A percentile compares a stretch with the other conserved stretches of the same genome.
Evolutionary conservation across 345 rosid species (phyloP).

Genomic region (Microthlaspi erraticum): DNA sequence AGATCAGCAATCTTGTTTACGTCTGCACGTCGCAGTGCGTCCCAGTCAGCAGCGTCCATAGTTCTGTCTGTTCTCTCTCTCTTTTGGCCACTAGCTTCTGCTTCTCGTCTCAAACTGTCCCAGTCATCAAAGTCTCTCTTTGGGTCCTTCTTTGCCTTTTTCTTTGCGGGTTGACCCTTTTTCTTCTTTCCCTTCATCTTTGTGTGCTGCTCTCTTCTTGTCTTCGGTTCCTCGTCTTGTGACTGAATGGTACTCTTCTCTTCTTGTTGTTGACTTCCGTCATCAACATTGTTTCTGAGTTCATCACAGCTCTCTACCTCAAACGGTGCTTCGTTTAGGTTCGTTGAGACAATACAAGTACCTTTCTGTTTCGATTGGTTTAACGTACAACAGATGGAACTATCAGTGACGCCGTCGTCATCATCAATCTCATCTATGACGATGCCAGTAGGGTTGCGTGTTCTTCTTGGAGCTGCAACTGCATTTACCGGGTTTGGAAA

Average conservation of each 20-base stretch:
- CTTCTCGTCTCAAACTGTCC: slow-evolving; percentile 71
- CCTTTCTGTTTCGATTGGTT: slow-evolving; percentile 41
- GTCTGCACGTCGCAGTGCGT: slow-evolving; percentile 68
- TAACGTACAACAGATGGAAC: slow-evolving; percentile 27
- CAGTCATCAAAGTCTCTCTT: slow-evolving; percentile 63
- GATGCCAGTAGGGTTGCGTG: slow-evolving; percentile 54
- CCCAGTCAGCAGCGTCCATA: slow-evolving; percentile 79
- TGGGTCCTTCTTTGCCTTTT: background rate
- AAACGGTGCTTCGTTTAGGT: slow-evolving; percentile 31
- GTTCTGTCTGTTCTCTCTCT: slow-evolving; percentile 59
- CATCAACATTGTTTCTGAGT: slow-evolving; percentile 43
- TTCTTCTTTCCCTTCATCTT: slow-evolving; percentile 42
- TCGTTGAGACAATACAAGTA: slow-evolving; percentile 19
- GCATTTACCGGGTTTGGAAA: slow-evolving; percentile 64
- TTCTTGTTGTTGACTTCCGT: slow-evolving; percentile 41
- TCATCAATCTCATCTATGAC: slow-evolving; percentile 46
- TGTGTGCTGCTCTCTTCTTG: slow-evolving; percentile 35
- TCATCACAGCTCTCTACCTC: slow-evolving; percentile 44
- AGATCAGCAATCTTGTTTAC: slow-evolving; percentile 61
- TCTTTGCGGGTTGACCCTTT: too few relatives aligned
- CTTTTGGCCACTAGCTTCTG: slow-evolving; percentile 46
- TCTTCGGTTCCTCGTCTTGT: slow-evolving; percentile 37
- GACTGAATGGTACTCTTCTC: slow-evolving; percentile 18
- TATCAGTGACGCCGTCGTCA: slow-evolving; percentile 37
- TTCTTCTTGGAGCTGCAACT: slow-evolving; percentile 40